These are phyloP conservation scores for Papiliotrema fonsecae DNA, from an alignment of 1,284 basidiomycete species.

Conservation along the genomic window DNA sequence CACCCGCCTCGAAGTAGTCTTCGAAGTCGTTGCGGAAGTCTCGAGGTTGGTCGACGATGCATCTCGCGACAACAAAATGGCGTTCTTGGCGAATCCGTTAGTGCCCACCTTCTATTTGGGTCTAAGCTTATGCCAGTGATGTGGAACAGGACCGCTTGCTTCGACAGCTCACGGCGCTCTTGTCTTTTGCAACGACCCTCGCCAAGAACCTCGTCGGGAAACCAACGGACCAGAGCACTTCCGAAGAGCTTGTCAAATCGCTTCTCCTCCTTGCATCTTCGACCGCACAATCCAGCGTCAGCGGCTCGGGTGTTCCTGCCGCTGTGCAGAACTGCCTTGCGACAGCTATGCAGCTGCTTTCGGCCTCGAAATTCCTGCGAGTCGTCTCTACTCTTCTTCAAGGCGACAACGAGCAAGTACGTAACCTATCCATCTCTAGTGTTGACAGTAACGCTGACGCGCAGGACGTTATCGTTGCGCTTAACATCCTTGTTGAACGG, in stretches of 20 bases:
- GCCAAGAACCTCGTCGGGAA: constrained; percentile 28
- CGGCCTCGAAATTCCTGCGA: constrained; percentile 59
- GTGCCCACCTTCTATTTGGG: constrained; percentile 15
- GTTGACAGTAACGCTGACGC: constrained; percentile 1
- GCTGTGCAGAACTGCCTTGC: constrained; percentile 35
- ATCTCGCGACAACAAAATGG: constrained; percentile 21
- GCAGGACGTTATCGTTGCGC: constrained; percentile 34
- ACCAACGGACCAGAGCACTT: constrained; percentile 23
- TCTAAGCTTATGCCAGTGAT: not conserved
- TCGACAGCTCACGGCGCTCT: constrained; percentile 59
- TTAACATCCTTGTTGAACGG: constrained; percentile 59
- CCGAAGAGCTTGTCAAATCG: constrained; percentile 34
- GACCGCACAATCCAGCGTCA: constrained; percentile 11
- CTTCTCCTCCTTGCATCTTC: constrained; percentile 31
- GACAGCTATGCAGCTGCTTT: constrained; percentile 44
- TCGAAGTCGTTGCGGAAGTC: constrained; percentile 64
- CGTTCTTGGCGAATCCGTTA: constrained; percentile 37
- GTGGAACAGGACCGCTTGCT: constrained; percentile 20
- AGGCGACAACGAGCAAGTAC: constrained; percentile 22
- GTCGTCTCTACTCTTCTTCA: constrained; percentile 38
- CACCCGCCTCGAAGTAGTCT: constrained; percentile 60
- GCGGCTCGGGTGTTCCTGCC: constrained; percentile 17
- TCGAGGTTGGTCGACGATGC: constrained; percentile 56
- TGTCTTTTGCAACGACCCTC: constrained; percentile 56
- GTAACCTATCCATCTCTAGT: not conserved